phyloP scores from a whole-genome alignment of 371 early-diverging fungal genomes.

The Syncephalastrum racemosum region DNA sequence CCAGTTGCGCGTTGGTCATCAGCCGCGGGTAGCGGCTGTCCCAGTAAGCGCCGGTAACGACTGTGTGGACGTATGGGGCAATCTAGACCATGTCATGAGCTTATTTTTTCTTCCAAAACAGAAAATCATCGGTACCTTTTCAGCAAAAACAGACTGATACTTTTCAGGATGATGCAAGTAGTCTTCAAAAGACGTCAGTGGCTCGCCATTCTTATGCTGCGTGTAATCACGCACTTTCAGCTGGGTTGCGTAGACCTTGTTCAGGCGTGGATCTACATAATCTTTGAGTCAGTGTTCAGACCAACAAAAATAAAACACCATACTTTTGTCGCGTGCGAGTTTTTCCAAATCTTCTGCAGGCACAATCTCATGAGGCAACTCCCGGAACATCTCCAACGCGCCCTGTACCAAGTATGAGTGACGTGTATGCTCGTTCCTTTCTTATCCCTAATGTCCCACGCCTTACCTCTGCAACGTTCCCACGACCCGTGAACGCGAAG shows the following conservation, averaged over 20 bases:
- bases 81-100: slow-evolving; percentile 41
- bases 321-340: slow-evolving; percentile 68
- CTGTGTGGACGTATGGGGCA: slow-evolving; percentile 86
- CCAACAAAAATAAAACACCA: slow-evolving; percentile 3
- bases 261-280: slow-evolving; percentile 50
- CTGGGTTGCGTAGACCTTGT: slow-evolving; percentile 79
- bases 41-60: slow-evolving; percentile 98
- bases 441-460: neutral
- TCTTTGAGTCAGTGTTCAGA: neutral
- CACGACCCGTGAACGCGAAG: slow-evolving; percentile 93
- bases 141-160: slow-evolving; percentile 85
- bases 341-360: slow-evolving; percentile 76
- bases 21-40: slow-evolving; percentile 85
- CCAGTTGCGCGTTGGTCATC: slow-evolving; percentile 78
- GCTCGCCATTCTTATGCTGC: slow-evolving; percentile 65
- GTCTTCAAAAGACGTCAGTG: slow-evolving; percentile 57
- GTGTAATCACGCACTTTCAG: slow-evolving; percentile 81
- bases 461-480: slow-evolving; percentile 85
- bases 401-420: slow-evolving; percentile 51
- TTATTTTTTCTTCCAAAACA: neutral
- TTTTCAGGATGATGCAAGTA: slow-evolving; percentile 80
- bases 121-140: slow-evolving; percentile 45
- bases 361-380: slow-evolving; percentile 91
- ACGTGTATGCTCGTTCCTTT: neutral
- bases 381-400: slow-evolving; percentile 86